These are phyloP conservation scores for Penicillium canescens DNA, from an alignment of 495 filamentous ascomycete species.

Conservation along the genomic window DNA sequence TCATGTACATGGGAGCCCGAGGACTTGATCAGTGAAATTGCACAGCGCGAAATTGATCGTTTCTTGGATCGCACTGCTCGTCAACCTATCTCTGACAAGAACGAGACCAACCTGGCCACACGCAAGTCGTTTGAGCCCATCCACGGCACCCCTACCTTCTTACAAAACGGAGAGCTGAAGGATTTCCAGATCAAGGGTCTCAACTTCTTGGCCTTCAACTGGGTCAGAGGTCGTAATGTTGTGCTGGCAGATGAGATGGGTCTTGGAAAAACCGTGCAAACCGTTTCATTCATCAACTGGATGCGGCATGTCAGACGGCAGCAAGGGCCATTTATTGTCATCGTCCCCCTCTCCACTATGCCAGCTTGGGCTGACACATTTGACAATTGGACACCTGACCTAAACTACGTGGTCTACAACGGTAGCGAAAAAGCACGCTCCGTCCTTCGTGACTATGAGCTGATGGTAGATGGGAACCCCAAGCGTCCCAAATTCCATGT, in stretches of 20 bases:
- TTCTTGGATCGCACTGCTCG: conserved; percentile 79
- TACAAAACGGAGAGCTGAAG: conserved; percentile 81
- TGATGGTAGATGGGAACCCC: conserved; percentile 78
- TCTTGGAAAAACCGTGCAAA: conserved; percentile 97
- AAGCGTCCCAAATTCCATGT: conserved; percentile 92
- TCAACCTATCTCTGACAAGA: conserved; percentile 71
- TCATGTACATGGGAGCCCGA: conserved; percentile 92
- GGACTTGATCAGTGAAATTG: conserved; percentile 68
- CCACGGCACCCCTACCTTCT: conserved; percentile 77
- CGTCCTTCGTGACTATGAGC: conserved; percentile 83
- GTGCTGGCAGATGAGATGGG: conserved; percentile 99
- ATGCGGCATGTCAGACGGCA: conserved; percentile 87
- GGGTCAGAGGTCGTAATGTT: conserved; percentile 87
- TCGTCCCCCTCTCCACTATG: conserved; percentile 93
- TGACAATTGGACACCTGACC: conserved; percentile 91
- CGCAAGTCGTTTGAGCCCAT: conserved; percentile 70
- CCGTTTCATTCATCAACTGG: conserved; percentile 96
- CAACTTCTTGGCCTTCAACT: conserved; percentile 94
- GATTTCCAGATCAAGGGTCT: conserved; percentile 93
- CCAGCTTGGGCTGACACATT: conserved; percentile 98
- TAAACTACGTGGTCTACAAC: conserved; percentile 97
- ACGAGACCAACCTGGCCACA: conserved; percentile 72
- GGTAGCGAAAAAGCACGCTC: conserved; percentile 79
- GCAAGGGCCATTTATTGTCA: conserved; percentile 92
- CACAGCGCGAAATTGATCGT: conserved; percentile 85